phyloP scores from a whole-genome alignment of 345 rosid genomes.

The Psidium guajava region DNA sequence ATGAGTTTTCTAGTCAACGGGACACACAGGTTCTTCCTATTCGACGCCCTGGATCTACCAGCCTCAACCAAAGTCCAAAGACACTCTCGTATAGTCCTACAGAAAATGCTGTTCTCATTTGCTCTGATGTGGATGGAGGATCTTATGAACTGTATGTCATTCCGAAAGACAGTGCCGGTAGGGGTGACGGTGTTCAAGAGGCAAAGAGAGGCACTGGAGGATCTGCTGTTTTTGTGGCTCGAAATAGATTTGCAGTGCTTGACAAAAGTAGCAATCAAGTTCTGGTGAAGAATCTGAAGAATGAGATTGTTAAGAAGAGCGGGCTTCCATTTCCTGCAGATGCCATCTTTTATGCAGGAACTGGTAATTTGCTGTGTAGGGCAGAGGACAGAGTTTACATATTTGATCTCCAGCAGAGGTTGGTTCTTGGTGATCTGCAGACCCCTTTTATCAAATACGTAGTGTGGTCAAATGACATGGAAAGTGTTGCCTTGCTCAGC shows the following conservation, averaged over 20 bases:
- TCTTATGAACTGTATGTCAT: slow-evolving; percentile 79
- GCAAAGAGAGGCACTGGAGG: slow-evolving; percentile 83
- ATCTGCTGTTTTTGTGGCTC: slow-evolving; percentile 76
- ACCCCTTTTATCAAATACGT: slow-evolving; percentile 72
- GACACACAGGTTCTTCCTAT: slow-evolving; percentile 80
- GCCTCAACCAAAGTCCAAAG: slow-evolving; percentile 83
- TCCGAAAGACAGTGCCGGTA: slow-evolving; percentile 64
- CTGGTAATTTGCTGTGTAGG: slow-evolving; percentile 76
- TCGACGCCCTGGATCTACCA: slow-evolving; percentile 65
- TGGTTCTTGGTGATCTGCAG: slow-evolving; percentile 77
- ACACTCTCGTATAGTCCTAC: slow-evolving; percentile 90
- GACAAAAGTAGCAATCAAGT: slow-evolving; percentile 87
- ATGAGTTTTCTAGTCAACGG: slow-evolving; percentile 62
- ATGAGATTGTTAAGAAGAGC: slow-evolving; percentile 74
- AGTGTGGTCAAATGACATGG: slow-evolving; percentile 94
- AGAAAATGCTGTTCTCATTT: slow-evolving; percentile 76
- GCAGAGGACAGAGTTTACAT: slow-evolving; percentile 78
- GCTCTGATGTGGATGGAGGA: slow-evolving; percentile 91
- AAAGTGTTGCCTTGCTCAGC: slow-evolving; percentile 86
- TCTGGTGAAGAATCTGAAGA: slow-evolving; percentile 60
- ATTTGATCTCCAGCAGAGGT: slow-evolving; percentile 84
- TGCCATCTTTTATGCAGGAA: slow-evolving; percentile 88
- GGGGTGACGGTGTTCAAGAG: slow-evolving; percentile 63
- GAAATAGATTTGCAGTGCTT: slow-evolving; percentile 88
- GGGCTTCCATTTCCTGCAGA: slow-evolving; percentile 62